Base-by-base conservation (phyloP, 1,284 basidiomycete species). In the Porogramme epimiltina region DNA sequence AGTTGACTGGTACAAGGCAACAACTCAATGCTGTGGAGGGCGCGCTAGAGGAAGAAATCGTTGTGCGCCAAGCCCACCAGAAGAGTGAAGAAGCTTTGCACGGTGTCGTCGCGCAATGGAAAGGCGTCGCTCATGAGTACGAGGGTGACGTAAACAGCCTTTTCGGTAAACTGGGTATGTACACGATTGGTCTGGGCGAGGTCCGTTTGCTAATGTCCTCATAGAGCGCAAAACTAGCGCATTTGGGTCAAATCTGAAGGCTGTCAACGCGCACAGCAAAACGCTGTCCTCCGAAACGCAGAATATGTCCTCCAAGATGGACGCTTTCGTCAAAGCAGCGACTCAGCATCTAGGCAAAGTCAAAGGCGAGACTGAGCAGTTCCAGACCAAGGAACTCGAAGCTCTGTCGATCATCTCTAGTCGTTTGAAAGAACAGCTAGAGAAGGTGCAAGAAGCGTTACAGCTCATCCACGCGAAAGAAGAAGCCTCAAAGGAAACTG, bases 161-260 rank as follows among this genome's bases (percentile, higher is more conserved):
- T 11, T 93, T 93, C 59, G 84, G 85, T 47, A 97, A 97, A 73
- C 79, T 97, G 37, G 86, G 91, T 93, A 63, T 61, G 83, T 41
- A 20, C 3, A 4, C 10, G 3, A 64, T 38, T 36, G 22, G n/a
- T 51, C 41, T 10, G 31, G 37, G 49, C 40, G 15, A 31, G 8
- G 41, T 46, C n/a, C n/a, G n/a, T n/a, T n/a, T 19, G 42, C 23
- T 31, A 31, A 34, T 47, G 41, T 23, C 66, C 39, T 66, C 11
- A 18, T 62, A 93, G 93, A 91, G 41, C 87, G 93, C 53, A 93
- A 92, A 65, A 73, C 82, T n/a, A 69, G 73, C 20, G 77, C 86
- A 3, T 78, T 94, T 40, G 75, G 73, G 37, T 74, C 80, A 4
- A 96, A 95, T 62, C 73, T 84, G 1, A 80, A 82, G 54, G 76